Percentiles rank a stretch among this genome's conserved stretches.
Evolutionary conservation across 805 yeast genomes (phyloP).

Genomic region (Clavispora carvajalis): DNA sequence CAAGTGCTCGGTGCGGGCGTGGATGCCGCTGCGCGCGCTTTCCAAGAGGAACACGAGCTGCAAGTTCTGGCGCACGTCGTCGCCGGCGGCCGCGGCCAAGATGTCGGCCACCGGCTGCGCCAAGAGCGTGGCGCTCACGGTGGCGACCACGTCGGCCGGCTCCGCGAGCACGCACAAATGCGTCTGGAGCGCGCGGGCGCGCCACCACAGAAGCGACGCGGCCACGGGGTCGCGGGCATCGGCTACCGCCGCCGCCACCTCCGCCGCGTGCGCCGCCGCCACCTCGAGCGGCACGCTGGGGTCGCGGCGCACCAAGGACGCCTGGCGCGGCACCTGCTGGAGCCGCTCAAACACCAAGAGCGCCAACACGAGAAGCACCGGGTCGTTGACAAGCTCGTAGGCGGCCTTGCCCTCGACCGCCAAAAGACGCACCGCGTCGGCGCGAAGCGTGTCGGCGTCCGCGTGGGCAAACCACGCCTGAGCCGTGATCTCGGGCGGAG

Average conservation of each 20-base stretch:
- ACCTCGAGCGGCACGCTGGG: neutral
- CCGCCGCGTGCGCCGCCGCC: neutral
- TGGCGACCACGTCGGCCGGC: slow-evolving; percentile 45
- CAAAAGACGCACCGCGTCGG: slow-evolving; percentile 37
- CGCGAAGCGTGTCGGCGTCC: slow-evolving; percentile 16
- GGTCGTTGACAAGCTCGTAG: slow-evolving; percentile 45
- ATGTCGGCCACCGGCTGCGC: slow-evolving; percentile 25
- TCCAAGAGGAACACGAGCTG: slow-evolving; percentile 56
- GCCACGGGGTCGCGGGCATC: slow-evolving; percentile 18
- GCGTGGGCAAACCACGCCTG: slow-evolving; percentile 24
- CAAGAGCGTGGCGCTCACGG: slow-evolving; percentile 38
- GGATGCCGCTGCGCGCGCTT: slow-evolving; percentile 56
- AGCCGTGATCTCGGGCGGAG: slow-evolving; percentile 43
- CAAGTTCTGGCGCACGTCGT: slow-evolving; percentile 24
- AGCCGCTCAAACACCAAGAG: slow-evolving; percentile 34
- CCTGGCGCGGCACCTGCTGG: slow-evolving; percentile 28
- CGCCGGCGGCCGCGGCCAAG: slow-evolving; percentile 21
- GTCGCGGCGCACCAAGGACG: slow-evolving; percentile 38
- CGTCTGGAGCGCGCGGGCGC: slow-evolving; percentile 59
- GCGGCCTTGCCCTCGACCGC: slow-evolving; percentile 65
- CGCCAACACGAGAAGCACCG: slow-evolving; percentile 28
- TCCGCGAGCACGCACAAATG: slow-evolving; percentile 64
- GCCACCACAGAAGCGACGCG: slow-evolving; percentile 69
- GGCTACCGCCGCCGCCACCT: neutral
- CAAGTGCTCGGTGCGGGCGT: slow-evolving; percentile 59